Conservation (phyloP, 2,329 filamentous ascomycete genomes). For the Beauveria sp. region DNA sequence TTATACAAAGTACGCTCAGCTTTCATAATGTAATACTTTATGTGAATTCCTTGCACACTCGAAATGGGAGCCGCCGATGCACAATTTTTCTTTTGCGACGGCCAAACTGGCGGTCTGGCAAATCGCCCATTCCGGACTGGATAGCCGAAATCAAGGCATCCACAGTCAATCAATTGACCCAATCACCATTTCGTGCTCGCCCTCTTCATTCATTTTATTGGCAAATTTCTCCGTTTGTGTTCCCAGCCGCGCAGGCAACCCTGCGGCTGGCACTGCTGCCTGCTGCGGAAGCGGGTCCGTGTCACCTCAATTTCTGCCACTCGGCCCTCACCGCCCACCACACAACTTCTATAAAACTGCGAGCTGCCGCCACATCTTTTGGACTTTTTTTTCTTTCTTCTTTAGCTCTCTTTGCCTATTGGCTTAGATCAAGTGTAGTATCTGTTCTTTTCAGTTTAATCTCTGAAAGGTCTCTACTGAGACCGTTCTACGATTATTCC, state of each 20-base stretch:
- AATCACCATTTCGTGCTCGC: background rate
- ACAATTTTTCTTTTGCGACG: background rate
- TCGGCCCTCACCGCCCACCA: slow-evolving; percentile 15
- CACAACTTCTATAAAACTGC: slow-evolving; percentile 21
- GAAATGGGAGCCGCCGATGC: background rate
- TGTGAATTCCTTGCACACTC: background rate
- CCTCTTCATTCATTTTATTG: background rate
- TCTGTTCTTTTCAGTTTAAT: slow-evolving; percentile 98
- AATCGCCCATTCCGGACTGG: background rate
- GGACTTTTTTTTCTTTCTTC: slow-evolving; percentile 24
- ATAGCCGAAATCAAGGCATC: background rate
- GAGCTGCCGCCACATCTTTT: slow-evolving; percentile 15
- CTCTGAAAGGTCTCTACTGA: slow-evolving; percentile 75
- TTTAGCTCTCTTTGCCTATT: slow-evolving; percentile 45
- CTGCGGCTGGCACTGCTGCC: slow-evolving; percentile 2
- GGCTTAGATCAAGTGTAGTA: slow-evolving; percentile 93
- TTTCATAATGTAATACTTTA: background rate
- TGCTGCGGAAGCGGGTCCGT: background rate
- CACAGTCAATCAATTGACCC: background rate
- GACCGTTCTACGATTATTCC: slow-evolving; percentile 69
- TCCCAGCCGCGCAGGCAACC: background rate
- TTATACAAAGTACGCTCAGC: background rate
- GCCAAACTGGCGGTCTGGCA: slow-evolving; percentile 1
- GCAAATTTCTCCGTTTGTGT: background rate
- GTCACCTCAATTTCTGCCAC: slow-evolving; percentile 3